Conservation (phyloP, 108 stramenopile species). For the Stephanodiscus minutulus region DNA sequence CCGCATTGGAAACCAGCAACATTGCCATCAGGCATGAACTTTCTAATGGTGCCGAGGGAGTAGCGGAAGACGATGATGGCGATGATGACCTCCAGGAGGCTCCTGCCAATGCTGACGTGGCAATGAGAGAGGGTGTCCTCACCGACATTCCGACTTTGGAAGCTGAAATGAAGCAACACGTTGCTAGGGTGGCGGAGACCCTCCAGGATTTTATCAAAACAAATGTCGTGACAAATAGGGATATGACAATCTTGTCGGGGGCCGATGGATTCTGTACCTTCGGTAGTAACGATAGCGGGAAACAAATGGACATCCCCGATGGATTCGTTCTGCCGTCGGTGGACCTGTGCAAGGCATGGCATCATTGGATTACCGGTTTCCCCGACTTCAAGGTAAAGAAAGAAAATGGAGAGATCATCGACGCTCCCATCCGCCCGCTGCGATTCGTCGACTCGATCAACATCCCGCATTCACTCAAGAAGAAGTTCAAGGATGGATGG, state of each 20-base stretch:
- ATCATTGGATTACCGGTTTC: constrained; percentile 34
- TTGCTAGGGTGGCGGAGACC: constrained; percentile 7
- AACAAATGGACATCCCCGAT: constrained; percentile 25
- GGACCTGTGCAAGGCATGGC: constrained; percentile 25
- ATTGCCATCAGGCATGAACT: constrained; percentile 27
- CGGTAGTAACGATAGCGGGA: constrained; percentile 3
- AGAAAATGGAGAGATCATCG: constrained; percentile 19
- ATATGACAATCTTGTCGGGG: not conserved
- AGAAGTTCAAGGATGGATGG: constrained; percentile 44
- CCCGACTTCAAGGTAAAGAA: constrained; percentile 32
- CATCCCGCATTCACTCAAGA: constrained; percentile 24
- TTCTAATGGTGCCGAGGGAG: constrained; percentile 1
- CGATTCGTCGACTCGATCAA: constrained; percentile 7
- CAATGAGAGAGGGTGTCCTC: not conserved
- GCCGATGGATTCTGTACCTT: constrained; percentile 31
- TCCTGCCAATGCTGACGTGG: constrained; percentile 1
- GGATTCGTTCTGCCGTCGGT: constrained; percentile 29
- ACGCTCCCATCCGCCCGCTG: constrained; percentile 32
- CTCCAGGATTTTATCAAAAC: constrained; percentile 10
- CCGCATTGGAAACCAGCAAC: constrained; percentile 22
- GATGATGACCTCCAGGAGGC: constrained; percentile 5
- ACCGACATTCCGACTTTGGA: constrained; percentile 6
- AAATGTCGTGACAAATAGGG: not conserved
- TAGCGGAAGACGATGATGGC: not conserved
- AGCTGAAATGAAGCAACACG: constrained; percentile 14